These are phyloP conservation scores for Pisolithus tinctorius DNA, from an alignment of 768 basidiomycete genomes.

Conservation along the genomic window DNA sequence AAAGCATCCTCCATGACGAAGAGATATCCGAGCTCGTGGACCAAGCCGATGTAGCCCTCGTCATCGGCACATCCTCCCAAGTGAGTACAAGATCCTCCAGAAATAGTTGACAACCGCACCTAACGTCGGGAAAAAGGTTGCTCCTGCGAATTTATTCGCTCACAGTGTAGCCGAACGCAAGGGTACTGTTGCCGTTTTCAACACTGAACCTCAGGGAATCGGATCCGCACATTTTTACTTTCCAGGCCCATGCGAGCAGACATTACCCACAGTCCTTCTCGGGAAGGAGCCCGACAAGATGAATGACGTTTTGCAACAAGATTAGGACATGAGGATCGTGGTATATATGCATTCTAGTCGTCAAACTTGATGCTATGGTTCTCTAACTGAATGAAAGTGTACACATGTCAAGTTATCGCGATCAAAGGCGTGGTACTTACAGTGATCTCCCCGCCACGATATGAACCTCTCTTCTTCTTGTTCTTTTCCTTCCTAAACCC, in stretches of 20 bases:
- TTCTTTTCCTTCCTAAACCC: constrained; percentile 99
- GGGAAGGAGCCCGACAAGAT: neutral
- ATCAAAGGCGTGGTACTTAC: constrained; percentile 36
- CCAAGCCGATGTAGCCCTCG: constrained; percentile 44
- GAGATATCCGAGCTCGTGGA: constrained; percentile 36
- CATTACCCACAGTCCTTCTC: neutral
- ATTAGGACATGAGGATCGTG: neutral
- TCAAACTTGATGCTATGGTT: constrained; percentile 87
- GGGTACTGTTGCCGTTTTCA: constrained; percentile 38
- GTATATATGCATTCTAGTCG: constrained; percentile 23
- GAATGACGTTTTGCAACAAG: neutral
- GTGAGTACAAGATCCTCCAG: constrained; percentile 21
- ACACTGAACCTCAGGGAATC: constrained; percentile 15
- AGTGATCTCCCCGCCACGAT: constrained; percentile 92
- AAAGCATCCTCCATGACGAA: constrained; percentile 33
- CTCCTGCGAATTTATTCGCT: constrained; percentile 37
- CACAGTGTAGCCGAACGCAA: constrained; percentile 26
- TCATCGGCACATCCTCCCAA: constrained; percentile 50
- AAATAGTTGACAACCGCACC: neutral
- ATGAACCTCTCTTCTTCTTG: constrained; percentile 97
- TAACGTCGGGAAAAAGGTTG: constrained; percentile 26
- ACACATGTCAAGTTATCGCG: constrained; percentile 1
- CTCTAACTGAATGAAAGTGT: constrained; percentile 45
- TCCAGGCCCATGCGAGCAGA: constrained; percentile 23
- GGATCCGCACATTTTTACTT: constrained; percentile 10